Conservation (phyloP, 106 monocot species). For the Dendrobium huoshanense region DNA sequence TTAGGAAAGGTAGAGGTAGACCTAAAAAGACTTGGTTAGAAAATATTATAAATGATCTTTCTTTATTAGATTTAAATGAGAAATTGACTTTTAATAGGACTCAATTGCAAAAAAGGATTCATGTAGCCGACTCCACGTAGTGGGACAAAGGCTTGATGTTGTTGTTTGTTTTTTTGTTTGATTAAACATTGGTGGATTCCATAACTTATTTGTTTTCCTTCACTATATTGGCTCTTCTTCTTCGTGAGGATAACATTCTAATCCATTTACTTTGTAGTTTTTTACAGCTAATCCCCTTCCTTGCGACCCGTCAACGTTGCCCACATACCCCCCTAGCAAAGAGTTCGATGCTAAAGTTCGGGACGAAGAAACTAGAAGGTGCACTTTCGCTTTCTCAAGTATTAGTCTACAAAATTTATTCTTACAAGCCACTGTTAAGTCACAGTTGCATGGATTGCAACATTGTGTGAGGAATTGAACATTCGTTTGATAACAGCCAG, state of each 20-base stretch:
- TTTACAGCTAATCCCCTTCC: conserved; percentile 66
- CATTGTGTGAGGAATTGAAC: background rate
- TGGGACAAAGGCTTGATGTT: no score
- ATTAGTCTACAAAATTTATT: conserved; percentile 1
- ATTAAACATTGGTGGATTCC: background rate
- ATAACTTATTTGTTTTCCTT: background rate
- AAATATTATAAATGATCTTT: no score
- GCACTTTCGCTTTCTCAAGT: background rate
- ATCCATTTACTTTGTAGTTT: conserved; percentile 31
- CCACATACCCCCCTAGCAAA: conserved; percentile 79
- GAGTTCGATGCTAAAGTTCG: conserved; percentile 84
- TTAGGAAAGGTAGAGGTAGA: no score
- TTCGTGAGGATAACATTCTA: background rate
- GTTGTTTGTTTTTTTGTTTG: background rate
- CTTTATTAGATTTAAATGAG: no score
- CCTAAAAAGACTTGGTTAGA: no score
- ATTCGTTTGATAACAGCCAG: background rate
- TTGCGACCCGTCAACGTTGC: conserved; percentile 77
- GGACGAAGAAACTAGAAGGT: conserved; percentile 85
- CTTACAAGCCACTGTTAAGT: background rate
- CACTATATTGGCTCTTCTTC: background rate
- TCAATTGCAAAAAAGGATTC: no score
- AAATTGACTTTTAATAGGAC: no score
- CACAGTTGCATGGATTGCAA: background rate
- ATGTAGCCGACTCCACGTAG: no score